These are phyloP conservation scores for Colletotrichum eremochloae DNA, from an alignment of 2,329 filamentous ascomycete genomes.

Conservation along the genomic window DNA sequence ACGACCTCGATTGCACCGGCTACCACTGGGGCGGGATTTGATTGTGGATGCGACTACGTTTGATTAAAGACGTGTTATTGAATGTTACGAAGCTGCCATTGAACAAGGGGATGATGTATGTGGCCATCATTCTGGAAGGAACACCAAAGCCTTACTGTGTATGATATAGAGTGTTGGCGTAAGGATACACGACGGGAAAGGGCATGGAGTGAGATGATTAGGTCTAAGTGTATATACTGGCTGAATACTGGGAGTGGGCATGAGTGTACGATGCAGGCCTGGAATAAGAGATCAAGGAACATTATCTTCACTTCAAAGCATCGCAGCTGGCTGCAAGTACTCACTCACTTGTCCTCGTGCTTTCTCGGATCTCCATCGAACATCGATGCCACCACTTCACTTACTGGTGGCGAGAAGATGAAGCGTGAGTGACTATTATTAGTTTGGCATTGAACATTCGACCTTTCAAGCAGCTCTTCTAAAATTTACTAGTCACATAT, in stretches of 20 bases:
- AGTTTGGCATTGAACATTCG: too few relatives aligned
- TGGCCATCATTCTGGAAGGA: neutral
- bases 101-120: neutral
- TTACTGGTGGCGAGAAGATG: neutral
- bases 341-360: neutral
- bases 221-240: neutral
- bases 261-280: neutral
- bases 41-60: neutral
- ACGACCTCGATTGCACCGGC: too few relatives aligned
- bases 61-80: neutral
- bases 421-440: neutral
- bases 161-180: neutral
- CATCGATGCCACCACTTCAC: neutral
- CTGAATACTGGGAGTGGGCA: neutral
- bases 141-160: neutral
- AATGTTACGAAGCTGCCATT: neutral
- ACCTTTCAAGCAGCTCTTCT: neutral
- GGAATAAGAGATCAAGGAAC: neutral
- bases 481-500: too few relatives aligned
- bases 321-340: neutral
- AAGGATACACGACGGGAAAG: neutral
- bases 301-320: neutral
- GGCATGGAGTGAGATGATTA: neutral
- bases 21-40: too few relatives aligned
- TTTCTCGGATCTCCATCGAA: neutral